Percentiles rank a stretch among this genome's conserved stretches.
These are phyloP conservation scores for Leonotis leonurus DNA, from an alignment of 257 asterid species.

Conservation along the genomic window DNA sequence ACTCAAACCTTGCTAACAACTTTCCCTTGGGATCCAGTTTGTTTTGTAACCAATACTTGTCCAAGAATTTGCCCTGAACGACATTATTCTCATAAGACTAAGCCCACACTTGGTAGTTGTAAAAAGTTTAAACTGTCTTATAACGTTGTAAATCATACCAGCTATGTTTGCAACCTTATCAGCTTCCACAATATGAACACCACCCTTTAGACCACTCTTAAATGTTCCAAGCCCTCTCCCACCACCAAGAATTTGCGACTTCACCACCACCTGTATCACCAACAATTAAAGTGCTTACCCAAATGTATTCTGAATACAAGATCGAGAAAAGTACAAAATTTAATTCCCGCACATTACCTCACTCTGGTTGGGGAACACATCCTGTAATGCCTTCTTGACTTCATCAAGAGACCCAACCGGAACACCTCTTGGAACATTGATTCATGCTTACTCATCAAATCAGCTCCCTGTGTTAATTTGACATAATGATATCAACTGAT, in stretches of 20 bases:
- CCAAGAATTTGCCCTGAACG: conserved; percentile 94
- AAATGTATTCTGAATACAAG: not conserved
- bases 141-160: conserved; percentile 32
- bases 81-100: conserved; percentile 4
- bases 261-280: conserved; percentile 65
- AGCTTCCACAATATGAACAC: conserved; percentile 82
- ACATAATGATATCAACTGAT: not conserved
- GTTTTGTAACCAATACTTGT: conserved; percentile 88
- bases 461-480: conserved; percentile 59
- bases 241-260: conserved; percentile 93
- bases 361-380: conserved; percentile 39
- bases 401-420: conserved; percentile 54
- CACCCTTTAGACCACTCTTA: conserved; percentile 86
- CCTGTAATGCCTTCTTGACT: conserved; percentile 43
- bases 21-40: conserved; percentile 92
- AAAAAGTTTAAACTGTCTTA: not conserved
- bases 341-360: conserved; percentile 32
- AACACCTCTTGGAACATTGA: conserved; percentile 73
- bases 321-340: not conserved
- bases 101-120: not conserved
- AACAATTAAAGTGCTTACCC: not conserved
- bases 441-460: conserved; percentile 68
- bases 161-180: conserved; percentile 79
- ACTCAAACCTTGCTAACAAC: conserved; percentile 89
- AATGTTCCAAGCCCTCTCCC: conserved; percentile 94